phyloP scores from a whole-genome alignment of 78 protist genomes.

The Dictyostelium intermedium region DNA sequence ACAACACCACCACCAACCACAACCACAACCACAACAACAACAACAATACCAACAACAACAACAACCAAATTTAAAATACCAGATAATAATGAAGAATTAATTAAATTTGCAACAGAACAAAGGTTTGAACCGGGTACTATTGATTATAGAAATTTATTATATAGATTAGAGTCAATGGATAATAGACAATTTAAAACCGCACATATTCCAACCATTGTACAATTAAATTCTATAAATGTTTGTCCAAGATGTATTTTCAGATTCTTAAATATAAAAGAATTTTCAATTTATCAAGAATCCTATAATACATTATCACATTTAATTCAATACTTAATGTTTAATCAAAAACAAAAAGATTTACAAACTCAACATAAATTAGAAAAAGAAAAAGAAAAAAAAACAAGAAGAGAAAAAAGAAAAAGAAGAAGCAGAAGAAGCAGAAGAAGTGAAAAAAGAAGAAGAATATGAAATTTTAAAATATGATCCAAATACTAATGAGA shows the following conservation, averaged over 20 bases:
- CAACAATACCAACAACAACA: neutral
- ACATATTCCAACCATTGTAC: neutral
- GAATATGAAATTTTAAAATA: neutral
- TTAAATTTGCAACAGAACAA: neutral
- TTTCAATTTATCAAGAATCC: neutral
- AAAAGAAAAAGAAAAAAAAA: neutral
- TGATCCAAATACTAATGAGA: neutral
- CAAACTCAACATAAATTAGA: neutral
- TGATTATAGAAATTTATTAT: constrained; percentile 1
- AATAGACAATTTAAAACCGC: neutral
- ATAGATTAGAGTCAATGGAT: neutral
- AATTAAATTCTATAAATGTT: neutral
- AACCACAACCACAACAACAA: neutral
- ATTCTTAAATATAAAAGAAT: neutral
- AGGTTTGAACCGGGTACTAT: neutral
- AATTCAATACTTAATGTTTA: neutral
- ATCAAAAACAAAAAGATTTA: neutral
- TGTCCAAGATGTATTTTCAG: constrained; percentile 21
- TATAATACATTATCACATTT: neutral
- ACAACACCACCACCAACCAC: neutral
- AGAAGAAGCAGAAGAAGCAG: neutral
- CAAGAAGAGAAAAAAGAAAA: neutral
- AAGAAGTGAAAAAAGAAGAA: neutral
- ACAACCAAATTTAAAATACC: neutral
- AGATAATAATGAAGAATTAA: neutral